Evolutionary conservation across 305 asterid species (phyloP), one percentile per base, ranked within the genome.

Genomic region (Ilex paraguariensis): DNA sequence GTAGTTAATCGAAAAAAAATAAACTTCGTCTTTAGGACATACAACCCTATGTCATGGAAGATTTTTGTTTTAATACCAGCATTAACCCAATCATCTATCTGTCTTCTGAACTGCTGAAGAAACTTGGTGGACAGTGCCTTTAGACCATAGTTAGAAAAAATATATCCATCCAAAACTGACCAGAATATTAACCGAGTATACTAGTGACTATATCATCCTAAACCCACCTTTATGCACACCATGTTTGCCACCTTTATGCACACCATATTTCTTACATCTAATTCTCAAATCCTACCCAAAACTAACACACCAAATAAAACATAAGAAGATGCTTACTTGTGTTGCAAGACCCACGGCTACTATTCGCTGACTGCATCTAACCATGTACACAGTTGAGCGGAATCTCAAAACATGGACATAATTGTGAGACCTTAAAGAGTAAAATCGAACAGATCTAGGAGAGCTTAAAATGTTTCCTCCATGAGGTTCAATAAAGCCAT

Each of bases 361-460:
- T 28, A 56, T n/a, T 32, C 39, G 44, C 3, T 40, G 42, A 56
- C 60, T 56, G 44, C 60, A 56, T 56, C 60, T 56, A 13, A 56
- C 60, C 60, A 56, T 56, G 28, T 28, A 56, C n/a, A 56, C 42
- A 31, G 60, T n/a, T 28, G 60, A 56, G 7, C 60, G 13, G 60
- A 56, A 56, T 32, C 60, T 56, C 39, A 56, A 28, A 56, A 56
- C 60, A 30, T 56, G 39, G 16, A 56, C 60, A 31, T 56, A 56
- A 31, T 13, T 28, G 44, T 56, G 39, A 32, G 60, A 56, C 60
- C 42, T 30, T 11, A 56, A n/a, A 10, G 60, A 56, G 12, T 56
- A 56, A 32, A 56, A 56, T 7, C 60, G 60, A 30, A 56, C 60
- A 56, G 60, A 11, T 12, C 42, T 56, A 56, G 60, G 60, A 56